Conservation (phyloP, 2,329 filamentous ascomycete genomes). For the Didymellaceae sp. region DNA sequence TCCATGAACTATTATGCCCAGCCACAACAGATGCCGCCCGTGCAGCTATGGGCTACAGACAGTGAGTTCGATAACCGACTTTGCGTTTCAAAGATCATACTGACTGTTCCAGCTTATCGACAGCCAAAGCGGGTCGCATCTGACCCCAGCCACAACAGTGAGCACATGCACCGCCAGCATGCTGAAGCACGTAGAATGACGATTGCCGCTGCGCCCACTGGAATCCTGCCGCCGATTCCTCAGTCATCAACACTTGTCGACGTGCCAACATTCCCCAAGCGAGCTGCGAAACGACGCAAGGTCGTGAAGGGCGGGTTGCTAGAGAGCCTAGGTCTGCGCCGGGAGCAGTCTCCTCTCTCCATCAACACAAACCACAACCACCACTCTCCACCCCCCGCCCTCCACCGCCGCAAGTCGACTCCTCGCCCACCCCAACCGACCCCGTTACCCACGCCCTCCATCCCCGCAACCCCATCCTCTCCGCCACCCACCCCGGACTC, state of each 20-base stretch:
- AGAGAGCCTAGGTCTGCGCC: too few species aligned
- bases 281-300: slow-evolving; percentile 1
- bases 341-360: too few species aligned
- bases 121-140: too few species aligned
- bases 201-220: not conserved
- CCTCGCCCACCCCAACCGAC: not conserved
- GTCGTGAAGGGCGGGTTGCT: too few species aligned
- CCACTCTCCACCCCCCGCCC: not conserved
- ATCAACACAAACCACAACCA: not conserved
- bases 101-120: not conserved
- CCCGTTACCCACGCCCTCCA: too few species aligned
- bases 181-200: slow-evolving; percentile 7
- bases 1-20: too few species aligned
- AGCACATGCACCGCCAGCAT: slow-evolving; percentile 6
- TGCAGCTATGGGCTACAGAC: too few species aligned
- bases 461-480: too few species aligned
- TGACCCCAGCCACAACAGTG: not conserved
- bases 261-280: not conserved
- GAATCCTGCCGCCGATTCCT: not conserved
- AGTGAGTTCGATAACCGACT: too few species aligned
- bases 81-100: too few species aligned
- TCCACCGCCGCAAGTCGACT: not conserved
- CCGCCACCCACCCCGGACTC: slow-evolving; percentile 4
- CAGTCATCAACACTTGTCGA: not conserved
- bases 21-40: too few species aligned